Evolutionary conservation across 106 monocot genomes (phyloP), one percentile per base, ranked within the genome.

Genomic region (Dendrobium nobile): DNA sequence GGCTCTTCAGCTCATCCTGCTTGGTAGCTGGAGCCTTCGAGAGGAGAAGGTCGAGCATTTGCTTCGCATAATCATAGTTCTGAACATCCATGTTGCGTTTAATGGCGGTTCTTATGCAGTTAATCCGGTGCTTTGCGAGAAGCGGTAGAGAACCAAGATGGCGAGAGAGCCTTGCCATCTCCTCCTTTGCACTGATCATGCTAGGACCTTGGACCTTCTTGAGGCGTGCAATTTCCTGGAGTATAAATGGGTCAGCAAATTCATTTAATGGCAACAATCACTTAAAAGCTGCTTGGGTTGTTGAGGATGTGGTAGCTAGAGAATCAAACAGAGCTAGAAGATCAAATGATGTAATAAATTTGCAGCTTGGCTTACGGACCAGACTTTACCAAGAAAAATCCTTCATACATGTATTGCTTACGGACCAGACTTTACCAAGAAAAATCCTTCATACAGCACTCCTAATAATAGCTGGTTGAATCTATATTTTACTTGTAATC

Each of bases 11-110:
- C n/a, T n/a, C n/a, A n/a, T n/a, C n/a, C n/a, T n/a, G n/a, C n/a
- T 0, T 28, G 28, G 28, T 28, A 28, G 28, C 28, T 27, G 27
- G 28, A 28, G 28, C 28, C 28, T 28, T 28, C 0, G 28, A 54
- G 95, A 98, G 97, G 97, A 0, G 92, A 89, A 1, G 95, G 80
- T 92, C 92, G 61, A 98, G 28, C 28, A 28, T 28, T 28, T 95
- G 86, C 91, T 89, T 45, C 97, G 94, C 97, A 98, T 98, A n/a
- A 0, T 80, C 89, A 61, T 88, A 98, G 75, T 98, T 98, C 73
- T 98, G 97, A 15, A 98, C 94, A 81, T 95, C 97, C 97, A 98
- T 98, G 72, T 98, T 98, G 45, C 97, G 80, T 72, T 98, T 98
- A 47, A 98, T 98, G 72, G 94, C 92, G 19, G 94, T 98, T 67